phyloP scores from a whole-genome alignment of 805 yeast species.

The Nakazawaea holstii region DNA sequence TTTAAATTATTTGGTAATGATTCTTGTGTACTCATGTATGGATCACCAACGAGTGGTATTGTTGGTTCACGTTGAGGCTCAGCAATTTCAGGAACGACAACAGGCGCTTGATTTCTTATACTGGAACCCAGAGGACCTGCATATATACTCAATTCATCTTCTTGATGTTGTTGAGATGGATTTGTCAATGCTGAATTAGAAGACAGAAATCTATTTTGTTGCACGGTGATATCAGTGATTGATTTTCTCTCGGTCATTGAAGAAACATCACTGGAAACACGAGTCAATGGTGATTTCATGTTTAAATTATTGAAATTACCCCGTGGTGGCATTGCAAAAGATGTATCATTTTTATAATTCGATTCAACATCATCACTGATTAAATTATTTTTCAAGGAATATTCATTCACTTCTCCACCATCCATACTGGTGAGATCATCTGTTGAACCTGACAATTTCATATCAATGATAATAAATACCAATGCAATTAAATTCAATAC shows the following conservation, averaged over 20 bases:
- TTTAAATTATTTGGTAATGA: neutral
- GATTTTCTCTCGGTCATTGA: constrained; percentile 14
- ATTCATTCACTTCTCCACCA: constrained; percentile 2
- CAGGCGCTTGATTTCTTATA: constrained; percentile 7
- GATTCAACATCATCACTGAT: neutral
- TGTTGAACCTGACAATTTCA: constrained; percentile 13
- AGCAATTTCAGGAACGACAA: constrained; percentile 3
- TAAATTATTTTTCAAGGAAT: neutral
- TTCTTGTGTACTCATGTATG: constrained; percentile 6
- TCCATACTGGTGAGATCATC: constrained; percentile 15
- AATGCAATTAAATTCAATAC: constrained; percentile 47
- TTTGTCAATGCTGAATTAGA: constrained; percentile 8
- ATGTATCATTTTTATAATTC: neutral
- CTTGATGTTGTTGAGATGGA: constrained; percentile 1
- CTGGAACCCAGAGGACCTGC: constrained; percentile 8
- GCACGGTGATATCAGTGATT: constrained; percentile 12
- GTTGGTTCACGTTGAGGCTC: constrained; percentile 11
- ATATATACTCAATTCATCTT: neutral
- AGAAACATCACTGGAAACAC: constrained; percentile 6
- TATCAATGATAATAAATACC: constrained; percentile 41
- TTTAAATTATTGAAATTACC: constrained; percentile 2
- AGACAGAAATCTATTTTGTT: constrained; percentile 9
- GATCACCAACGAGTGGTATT: constrained; percentile 11
- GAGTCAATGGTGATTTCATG: neutral
- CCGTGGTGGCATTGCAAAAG: constrained; percentile 6